Conservation (phyloP, 805 yeast species). For the Priceomyces carsonii region DNA sequence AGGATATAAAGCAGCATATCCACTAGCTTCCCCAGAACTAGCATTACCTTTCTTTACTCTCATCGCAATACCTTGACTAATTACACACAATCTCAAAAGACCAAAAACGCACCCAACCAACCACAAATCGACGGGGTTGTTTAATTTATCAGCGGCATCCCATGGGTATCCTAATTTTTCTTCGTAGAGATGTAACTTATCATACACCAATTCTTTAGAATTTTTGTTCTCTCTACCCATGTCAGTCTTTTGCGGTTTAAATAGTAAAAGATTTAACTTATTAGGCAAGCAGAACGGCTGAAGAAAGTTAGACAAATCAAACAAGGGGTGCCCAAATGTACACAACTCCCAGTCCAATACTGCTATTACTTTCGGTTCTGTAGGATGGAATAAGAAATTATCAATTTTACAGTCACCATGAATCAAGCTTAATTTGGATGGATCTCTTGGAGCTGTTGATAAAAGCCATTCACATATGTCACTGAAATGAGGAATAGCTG, state of each 20-base stretch:
- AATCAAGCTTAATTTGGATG: slow-evolving; percentile 45
- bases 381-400: slow-evolving; percentile 61
- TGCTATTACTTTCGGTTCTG: slow-evolving; percentile 49
- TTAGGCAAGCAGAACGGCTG: slow-evolving; percentile 53
- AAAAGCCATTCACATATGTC: slow-evolving; percentile 43
- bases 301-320: slow-evolving; percentile 58
- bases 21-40: slow-evolving; percentile 50
- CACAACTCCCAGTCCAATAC: slow-evolving; percentile 68
- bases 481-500: slow-evolving; percentile 49
- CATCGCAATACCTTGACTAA: slow-evolving; percentile 63
- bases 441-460: slow-evolving; percentile 48
- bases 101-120: slow-evolving; percentile 57
- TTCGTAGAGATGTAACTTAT: slow-evolving; percentile 28
- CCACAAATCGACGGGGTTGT: slow-evolving; percentile 50
- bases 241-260: slow-evolving; percentile 26
- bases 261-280: slow-evolving; percentile 28
- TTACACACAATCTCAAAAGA: slow-evolving; percentile 53
- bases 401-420: slow-evolving; percentile 70
- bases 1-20: slow-evolving; percentile 36
- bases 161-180: slow-evolving; percentile 23
- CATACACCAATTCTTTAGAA: slow-evolving; percentile 18
- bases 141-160: slow-evolving; percentile 34
- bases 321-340: slow-evolving; percentile 64
- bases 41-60: slow-evolving; percentile 54
- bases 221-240: slow-evolving; percentile 35